These are phyloP conservation scores for Xylona heveae DNA, from an alignment of 495 filamentous ascomycete genomes.

Conservation along the genomic window DNA sequence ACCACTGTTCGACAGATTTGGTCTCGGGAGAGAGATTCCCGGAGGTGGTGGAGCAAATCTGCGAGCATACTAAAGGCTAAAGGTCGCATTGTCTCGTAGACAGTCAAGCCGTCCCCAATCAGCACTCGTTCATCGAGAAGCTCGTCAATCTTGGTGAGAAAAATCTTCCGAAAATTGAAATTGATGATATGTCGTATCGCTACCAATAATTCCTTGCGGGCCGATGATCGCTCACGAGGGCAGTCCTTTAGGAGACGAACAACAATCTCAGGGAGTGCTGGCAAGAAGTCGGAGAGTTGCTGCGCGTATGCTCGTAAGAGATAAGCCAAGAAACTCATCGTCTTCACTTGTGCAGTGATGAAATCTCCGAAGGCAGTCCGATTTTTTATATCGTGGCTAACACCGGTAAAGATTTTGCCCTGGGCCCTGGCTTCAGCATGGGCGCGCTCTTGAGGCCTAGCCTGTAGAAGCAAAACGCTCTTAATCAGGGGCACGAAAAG, in stretches of 20 bases:
- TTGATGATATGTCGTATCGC: constrained; percentile 98
- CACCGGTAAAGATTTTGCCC: constrained; percentile 69
- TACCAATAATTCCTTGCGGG: constrained; percentile 85
- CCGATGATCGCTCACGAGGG: constrained; percentile 77
- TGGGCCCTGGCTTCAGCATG: constrained; percentile 60
- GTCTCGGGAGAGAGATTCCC: constrained; percentile 57
- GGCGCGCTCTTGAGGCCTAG: constrained; percentile 80
- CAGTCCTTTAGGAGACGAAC: constrained; percentile 86
- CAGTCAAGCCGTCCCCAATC: constrained; percentile 88
- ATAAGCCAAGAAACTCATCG: constrained; percentile 97
- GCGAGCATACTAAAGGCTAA: constrained; percentile 97
- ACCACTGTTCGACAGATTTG: constrained; percentile 91
- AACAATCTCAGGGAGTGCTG: constrained; percentile 70
- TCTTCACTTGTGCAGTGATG: constrained; percentile 95
- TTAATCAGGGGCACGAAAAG: constrained; percentile 88
- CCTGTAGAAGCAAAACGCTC: constrained; percentile 69
- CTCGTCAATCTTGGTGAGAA: constrained; percentile 84
- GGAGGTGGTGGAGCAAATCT: constrained; percentile 92
- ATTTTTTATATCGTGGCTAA: constrained; percentile 87
- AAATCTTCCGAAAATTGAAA: constrained; percentile 94
- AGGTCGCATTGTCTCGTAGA: constrained; percentile 90
- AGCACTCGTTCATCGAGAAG: constrained; percentile 81
- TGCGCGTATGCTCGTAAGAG: constrained; percentile 72
- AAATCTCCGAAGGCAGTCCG: constrained; percentile 91
- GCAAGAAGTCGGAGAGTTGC: constrained; percentile 76